Percentiles rank a stretch among this genome's conserved stretches.
phyloP scores from a whole-genome alignment of 1,284 basidiomycete species.

The Golubevia sp. region DNA sequence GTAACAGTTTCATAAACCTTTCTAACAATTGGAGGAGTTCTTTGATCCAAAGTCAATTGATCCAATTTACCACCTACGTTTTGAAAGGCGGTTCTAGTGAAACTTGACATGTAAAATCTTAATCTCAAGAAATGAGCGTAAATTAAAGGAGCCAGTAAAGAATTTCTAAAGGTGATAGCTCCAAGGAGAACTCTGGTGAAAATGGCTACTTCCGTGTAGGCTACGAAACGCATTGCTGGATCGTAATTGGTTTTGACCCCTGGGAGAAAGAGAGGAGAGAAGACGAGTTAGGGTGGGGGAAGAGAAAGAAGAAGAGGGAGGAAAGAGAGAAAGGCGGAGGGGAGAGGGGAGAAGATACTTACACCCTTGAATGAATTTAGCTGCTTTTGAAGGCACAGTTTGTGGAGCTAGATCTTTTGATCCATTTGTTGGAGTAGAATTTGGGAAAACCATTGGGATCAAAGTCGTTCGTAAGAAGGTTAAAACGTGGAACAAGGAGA shows the following conservation, averaged over 20 bases:
- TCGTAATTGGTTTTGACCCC: slow-evolving; percentile 61
- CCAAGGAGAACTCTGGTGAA: slow-evolving; percentile 54
- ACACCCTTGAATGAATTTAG: slow-evolving; percentile 50
- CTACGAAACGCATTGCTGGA: slow-evolving; percentile 58
- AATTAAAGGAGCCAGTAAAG: slow-evolving; percentile 50
- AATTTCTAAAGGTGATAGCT: slow-evolving; percentile 47
- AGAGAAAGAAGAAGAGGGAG: neutral
- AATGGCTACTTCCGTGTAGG: slow-evolving; percentile 58
- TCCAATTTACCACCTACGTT: slow-evolving; percentile 49
- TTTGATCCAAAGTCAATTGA: slow-evolving; percentile 35
- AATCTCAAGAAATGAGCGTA: slow-evolving; percentile 59
- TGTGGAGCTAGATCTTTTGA: slow-evolving; percentile 16
- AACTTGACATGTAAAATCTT: slow-evolving; percentile 59
- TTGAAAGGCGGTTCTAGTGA: slow-evolving; percentile 55
- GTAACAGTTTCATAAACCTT: slow-evolving; percentile 52
- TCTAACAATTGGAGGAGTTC: slow-evolving; percentile 48
- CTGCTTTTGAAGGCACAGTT: slow-evolving; percentile 23
- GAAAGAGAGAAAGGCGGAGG: neutral
- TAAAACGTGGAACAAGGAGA: slow-evolving; percentile 59
- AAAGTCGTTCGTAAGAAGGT: slow-evolving; percentile 55
- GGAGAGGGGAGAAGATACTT: slow-evolving; percentile 3
- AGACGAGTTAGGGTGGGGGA: too few species aligned
- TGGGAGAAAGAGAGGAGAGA: too few species aligned
- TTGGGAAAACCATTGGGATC: slow-evolving; percentile 44
- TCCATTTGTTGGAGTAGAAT: slow-evolving; percentile 23